These are phyloP conservation scores for Francoa sonchifolia DNA, from an alignment of 441 rosid species.

Conservation along the genomic window DNA sequence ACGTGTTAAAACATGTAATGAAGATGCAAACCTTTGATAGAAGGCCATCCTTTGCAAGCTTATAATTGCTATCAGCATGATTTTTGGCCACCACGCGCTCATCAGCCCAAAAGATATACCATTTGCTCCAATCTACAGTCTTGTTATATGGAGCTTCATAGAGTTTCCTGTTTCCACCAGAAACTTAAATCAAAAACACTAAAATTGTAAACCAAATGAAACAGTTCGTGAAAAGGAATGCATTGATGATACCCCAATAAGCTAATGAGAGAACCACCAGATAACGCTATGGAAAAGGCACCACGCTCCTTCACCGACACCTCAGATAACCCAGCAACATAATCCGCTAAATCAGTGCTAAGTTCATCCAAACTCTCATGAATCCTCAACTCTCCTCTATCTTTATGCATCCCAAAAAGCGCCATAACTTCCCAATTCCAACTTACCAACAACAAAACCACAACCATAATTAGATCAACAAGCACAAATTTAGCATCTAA, in stretches of 20 bases:
- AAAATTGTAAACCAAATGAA: slow-evolving; percentile 14
- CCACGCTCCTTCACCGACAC: slow-evolving; percentile 77
- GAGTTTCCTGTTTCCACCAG: slow-evolving; percentile 51
- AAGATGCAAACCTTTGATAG: slow-evolving; percentile 50
- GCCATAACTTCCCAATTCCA: slow-evolving; percentile 30
- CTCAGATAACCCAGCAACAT: slow-evolving; percentile 74
- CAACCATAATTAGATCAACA: slow-evolving; percentile 6
- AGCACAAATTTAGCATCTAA: background rate
- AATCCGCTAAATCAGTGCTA: slow-evolving; percentile 66
- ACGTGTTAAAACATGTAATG: background rate
- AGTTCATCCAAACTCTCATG: slow-evolving; percentile 68
- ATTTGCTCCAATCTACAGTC: slow-evolving; percentile 82
- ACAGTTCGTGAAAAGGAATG: slow-evolving; percentile 12
- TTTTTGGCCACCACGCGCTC: slow-evolving; percentile 73
- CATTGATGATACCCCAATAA: slow-evolving; percentile 52
- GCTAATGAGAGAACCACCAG: slow-evolving; percentile 77
- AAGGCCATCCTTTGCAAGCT: slow-evolving; percentile 61
- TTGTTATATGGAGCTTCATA: slow-evolving; percentile 69
- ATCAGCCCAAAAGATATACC: slow-evolving; percentile 82
- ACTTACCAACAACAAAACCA: slow-evolving; percentile 7
- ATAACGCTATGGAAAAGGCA: slow-evolving; percentile 66
- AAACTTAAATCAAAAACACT: slow-evolving; percentile 11
- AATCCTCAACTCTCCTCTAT: slow-evolving; percentile 62
- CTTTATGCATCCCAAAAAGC: slow-evolving; percentile 34
- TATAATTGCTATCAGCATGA: slow-evolving; percentile 79